phyloP scores from a whole-genome alignment of 2,329 filamentous ascomycete genomes.

The Paracoccidioides brasiliensis region DNA sequence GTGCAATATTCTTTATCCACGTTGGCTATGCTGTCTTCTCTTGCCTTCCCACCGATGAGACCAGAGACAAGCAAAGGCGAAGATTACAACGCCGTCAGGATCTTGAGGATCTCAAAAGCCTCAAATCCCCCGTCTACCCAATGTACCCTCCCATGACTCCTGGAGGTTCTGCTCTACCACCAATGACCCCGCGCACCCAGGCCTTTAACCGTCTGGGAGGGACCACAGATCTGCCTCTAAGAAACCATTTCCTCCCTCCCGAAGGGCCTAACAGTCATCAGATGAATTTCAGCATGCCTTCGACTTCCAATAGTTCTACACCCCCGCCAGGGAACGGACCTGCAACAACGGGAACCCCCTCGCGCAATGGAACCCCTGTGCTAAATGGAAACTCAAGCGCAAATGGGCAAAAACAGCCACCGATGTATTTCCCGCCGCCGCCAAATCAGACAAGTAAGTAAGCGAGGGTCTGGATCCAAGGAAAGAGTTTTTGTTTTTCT shows the following conservation, averaged over 20 bases:
- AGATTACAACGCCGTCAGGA: constrained; percentile 23
- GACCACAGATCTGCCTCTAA: constrained; percentile 30
- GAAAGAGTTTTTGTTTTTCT: neutral
- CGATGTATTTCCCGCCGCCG: constrained; percentile 33
- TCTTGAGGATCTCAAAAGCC: constrained; percentile 19
- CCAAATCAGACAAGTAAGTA: constrained; percentile 26
- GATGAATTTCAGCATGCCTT: constrained; percentile 9
- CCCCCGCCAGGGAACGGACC: neutral
- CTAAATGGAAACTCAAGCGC: neutral
- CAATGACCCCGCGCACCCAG: constrained; percentile 30
- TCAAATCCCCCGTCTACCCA: constrained; percentile 26
- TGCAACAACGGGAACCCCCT: neutral
- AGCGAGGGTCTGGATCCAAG: neutral
- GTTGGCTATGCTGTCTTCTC: constrained; percentile 37
- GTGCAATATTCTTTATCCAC: constrained; percentile 38
- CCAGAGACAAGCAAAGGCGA: constrained; percentile 17
- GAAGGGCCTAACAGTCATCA: constrained; percentile 3
- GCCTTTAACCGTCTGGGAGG: constrained; percentile 30
- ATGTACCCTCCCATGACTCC: constrained; percentile 20
- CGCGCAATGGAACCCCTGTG: neutral
- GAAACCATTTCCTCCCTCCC: constrained; percentile 19
- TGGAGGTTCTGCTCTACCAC: constrained; percentile 20
- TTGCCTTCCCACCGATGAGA: constrained; percentile 31
- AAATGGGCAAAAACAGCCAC: constrained; percentile 5
- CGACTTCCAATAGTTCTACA: constrained; percentile 9